These are phyloP conservation scores for Zygnema cylindricum DNA, from an alignment of 139 green algal species.

Conservation along the genomic window DNA sequence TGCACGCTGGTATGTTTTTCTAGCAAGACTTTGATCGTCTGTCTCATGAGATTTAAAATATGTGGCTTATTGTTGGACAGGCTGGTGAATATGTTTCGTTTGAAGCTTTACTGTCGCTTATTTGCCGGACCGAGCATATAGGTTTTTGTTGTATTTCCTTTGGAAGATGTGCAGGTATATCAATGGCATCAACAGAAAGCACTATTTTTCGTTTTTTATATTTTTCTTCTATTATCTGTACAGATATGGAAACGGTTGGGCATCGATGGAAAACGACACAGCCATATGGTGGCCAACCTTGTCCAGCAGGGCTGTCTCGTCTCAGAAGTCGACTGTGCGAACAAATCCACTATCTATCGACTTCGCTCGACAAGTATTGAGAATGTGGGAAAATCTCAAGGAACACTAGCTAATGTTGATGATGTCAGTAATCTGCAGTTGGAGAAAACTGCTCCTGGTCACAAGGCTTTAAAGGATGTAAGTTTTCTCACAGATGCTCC, in stretches of 20 bases:
- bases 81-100: too few relatives aligned
- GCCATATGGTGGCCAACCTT: background rate
- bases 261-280: constrained; percentile 3
- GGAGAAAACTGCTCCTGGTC: background rate
- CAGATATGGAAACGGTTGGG: constrained; percentile 26
- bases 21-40: too few relatives aligned
- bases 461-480: background rate
- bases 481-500: background rate
- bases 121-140: too few relatives aligned
- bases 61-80: too few relatives aligned
- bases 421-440: background rate
- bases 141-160: too few relatives aligned
- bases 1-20: too few relatives aligned
- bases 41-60: too few relatives aligned
- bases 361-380: background rate
- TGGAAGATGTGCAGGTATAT: too few relatives aligned
- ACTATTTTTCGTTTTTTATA: too few relatives aligned
- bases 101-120: too few relatives aligned
- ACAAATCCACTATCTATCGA: constrained; percentile 34
- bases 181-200: too few relatives aligned
- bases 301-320: background rate
- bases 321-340: background rate
- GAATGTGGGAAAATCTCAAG: background rate
- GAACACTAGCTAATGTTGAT: background rate
- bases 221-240: too few relatives aligned